phyloP scores from a whole-genome alignment of 495 filamentous ascomycete species.

The Neurospora sp. region DNA sequence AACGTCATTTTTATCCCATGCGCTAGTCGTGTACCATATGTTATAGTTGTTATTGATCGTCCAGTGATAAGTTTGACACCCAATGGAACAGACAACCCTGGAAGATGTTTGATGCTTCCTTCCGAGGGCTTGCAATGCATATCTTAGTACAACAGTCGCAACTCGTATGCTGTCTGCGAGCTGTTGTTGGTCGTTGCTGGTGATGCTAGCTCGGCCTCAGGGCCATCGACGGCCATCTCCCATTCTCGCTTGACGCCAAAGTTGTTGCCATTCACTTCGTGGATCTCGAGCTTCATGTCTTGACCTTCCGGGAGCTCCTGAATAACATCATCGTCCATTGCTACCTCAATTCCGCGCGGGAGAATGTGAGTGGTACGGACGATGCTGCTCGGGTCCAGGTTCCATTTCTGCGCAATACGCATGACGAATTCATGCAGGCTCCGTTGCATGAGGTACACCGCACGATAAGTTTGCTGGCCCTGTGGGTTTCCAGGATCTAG shows the following conservation, averaged over 20 bases:
- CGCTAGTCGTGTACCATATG: neutral
- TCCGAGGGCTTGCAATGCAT: neutral
- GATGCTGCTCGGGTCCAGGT: slow-evolving; percentile 62
- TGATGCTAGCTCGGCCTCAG: slow-evolving; percentile 30
- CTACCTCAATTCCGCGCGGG: slow-evolving; percentile 63
- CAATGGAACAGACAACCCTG: neutral
- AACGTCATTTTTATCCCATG: neutral
- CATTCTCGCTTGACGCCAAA: slow-evolving; percentile 38
- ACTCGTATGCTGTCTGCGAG: slow-evolving; percentile 28
- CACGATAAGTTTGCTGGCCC: slow-evolving; percentile 62
- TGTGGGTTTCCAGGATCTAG: slow-evolving; percentile 40
- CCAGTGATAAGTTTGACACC: neutral
- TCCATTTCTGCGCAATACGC: slow-evolving; percentile 64
- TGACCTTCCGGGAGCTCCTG: slow-evolving; percentile 82
- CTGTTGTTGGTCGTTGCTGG: slow-evolving; percentile 17
- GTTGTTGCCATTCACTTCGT: slow-evolving; percentile 22
- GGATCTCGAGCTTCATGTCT: slow-evolving; percentile 60
- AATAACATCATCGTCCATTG: slow-evolving; percentile 86
- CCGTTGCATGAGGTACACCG: slow-evolving; percentile 74
- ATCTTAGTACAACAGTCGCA: slow-evolving; percentile 38
- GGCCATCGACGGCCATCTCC: slow-evolving; percentile 40
- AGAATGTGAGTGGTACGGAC: slow-evolving; percentile 61
- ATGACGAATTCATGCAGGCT: slow-evolving; percentile 60
- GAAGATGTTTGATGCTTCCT: neutral
- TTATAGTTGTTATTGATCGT: neutral